A percentile compares a stretch with the other conserved stretches of the same genome.
These are phyloP conservation scores for Mycena kentingensis DNA, from an alignment of 768 basidiomycete genomes.

Conservation along the genomic window DNA sequence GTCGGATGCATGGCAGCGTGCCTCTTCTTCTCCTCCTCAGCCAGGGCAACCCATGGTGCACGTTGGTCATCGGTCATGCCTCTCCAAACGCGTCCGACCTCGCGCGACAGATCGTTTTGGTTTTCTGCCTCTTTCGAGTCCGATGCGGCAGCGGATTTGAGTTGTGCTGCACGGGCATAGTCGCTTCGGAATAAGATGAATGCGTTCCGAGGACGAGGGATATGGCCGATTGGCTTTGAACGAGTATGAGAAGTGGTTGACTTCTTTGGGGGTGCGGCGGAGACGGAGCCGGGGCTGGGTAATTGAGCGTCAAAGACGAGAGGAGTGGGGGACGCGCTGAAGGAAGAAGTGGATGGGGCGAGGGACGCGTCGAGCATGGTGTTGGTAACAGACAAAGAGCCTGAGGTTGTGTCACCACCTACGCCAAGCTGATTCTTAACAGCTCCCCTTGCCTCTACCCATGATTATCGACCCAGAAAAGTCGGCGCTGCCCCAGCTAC, in stretches of 20 bases:
- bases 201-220: conserved; percentile 45
- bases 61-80: conserved; percentile 25
- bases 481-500: conserved; percentile 11
- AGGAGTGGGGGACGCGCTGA: too few relatives aligned
- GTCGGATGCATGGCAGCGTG: conserved; percentile 7
- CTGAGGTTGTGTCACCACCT: neutral
- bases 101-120: conserved; percentile 42
- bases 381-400: too few relatives aligned
- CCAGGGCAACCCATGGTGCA: neutral
- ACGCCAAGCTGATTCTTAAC: neutral
- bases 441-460: neutral
- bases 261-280: neutral
- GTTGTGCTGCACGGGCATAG: conserved; percentile 26
- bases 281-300: neutral
- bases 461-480: conserved; percentile 24
- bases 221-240: conserved; percentile 28
- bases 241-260: too few relatives aligned
- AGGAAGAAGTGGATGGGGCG: too few relatives aligned
- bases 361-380: too few relatives aligned
- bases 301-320: too few relatives aligned
- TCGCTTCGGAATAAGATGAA: conserved; percentile 43
- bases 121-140: conserved; percentile 25
- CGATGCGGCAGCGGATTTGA: conserved; percentile 34
- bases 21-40: conserved; percentile 10
- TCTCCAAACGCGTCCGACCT: conserved; percentile 43